Evolutionary conservation across 495 filamentous ascomycete species (phyloP), one percentile per base, ranked within the genome.

Genomic region (Lasiosphaeris hirsuta): DNA sequence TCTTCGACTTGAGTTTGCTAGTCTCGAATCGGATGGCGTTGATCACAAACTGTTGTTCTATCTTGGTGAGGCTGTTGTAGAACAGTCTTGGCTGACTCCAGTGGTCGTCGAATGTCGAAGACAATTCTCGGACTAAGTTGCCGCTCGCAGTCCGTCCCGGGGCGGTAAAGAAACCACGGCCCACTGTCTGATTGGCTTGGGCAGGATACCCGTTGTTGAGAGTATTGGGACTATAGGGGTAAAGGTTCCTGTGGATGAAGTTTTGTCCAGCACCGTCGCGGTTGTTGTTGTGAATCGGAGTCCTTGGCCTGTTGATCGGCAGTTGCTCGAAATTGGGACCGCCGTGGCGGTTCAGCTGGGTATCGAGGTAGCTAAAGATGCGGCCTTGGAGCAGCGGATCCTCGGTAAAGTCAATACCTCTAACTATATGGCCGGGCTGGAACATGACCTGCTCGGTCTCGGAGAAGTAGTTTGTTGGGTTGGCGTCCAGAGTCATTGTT

Each of bases 1-100:
- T 60, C 1, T 61, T 44, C 47, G 80, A 86, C 54, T 76, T 69
- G 41, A 90, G 58, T 39, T 87, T 80, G 7, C 81, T 78, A 7
- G 78, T 73, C 68, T 92, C 88, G 70, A 92, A 92, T 30, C 89
- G 86, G 56, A 90, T 83, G 1, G 86, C 88, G 71, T 92, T 87
- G 70, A 92, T 78, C 55, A 90, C 66, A 69, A 90, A 86, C 65
- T 92, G 89, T 66, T 90, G 81, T 63, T 91, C 89, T 0, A 81
- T 80, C 7, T 81, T 75, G 6, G 80, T 67, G 43, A 92, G 80
- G 0, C 87, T 90, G 80, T 90, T 90, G 79, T 80, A 90, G 73
- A 91, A 88, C 7, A 91, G 77, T 2, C 89, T 82, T 0, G 87
- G 81, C 64, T 92, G 89, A 3, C 83, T 83, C 86, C 87, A 93